phyloP scores from a whole-genome alignment of 352 stramenopile genomes.

The Paralagenidium karlingii region DNA sequence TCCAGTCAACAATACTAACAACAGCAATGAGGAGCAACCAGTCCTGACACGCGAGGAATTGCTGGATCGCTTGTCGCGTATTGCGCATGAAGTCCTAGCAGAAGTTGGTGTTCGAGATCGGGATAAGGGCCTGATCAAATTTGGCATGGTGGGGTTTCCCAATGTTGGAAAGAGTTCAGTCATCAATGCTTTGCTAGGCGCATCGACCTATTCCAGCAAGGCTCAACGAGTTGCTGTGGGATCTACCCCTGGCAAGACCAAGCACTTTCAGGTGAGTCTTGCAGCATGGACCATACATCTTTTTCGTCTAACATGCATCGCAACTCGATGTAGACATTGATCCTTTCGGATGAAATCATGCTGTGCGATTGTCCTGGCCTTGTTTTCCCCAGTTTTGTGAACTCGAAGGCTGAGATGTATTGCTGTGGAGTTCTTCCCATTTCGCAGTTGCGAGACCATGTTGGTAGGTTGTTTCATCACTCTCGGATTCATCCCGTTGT shows the following conservation, averaged over 20 bases:
- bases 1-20: slow-evolving; percentile 17
- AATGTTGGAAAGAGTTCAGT: slow-evolving; percentile 99
- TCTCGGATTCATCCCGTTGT: neutral
- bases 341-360: slow-evolving; percentile 94
- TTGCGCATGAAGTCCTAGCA: slow-evolving; percentile 36
- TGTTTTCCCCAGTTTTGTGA: slow-evolving; percentile 99
- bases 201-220: slow-evolving; percentile 91
- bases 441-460: slow-evolving; percentile 95
- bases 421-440: slow-evolving; percentile 98
- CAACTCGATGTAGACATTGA: slow-evolving; percentile 73
- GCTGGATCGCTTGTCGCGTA: slow-evolving; percentile 46
- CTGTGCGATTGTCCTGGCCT: slow-evolving; percentile 99
- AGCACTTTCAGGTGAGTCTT: slow-evolving; percentile 95
- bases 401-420: slow-evolving; percentile 97
- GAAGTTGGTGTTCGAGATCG: slow-evolving; percentile 59
- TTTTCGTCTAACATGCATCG: neutral
- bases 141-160: slow-evolving; percentile 99
- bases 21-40: slow-evolving; percentile 2
- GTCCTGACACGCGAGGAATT: slow-evolving; percentile 24
- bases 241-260: slow-evolving; percentile 98
- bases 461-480: slow-evolving; percentile 38
- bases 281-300: slow-evolving; percentile 1
- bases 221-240: slow-evolving; percentile 94
- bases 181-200: slow-evolving; percentile 98
- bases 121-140: slow-evolving; percentile 75